These are phyloP conservation scores for Penicillium manginii DNA, from an alignment of 495 filamentous ascomycete genomes.

Conservation along the genomic window DNA sequence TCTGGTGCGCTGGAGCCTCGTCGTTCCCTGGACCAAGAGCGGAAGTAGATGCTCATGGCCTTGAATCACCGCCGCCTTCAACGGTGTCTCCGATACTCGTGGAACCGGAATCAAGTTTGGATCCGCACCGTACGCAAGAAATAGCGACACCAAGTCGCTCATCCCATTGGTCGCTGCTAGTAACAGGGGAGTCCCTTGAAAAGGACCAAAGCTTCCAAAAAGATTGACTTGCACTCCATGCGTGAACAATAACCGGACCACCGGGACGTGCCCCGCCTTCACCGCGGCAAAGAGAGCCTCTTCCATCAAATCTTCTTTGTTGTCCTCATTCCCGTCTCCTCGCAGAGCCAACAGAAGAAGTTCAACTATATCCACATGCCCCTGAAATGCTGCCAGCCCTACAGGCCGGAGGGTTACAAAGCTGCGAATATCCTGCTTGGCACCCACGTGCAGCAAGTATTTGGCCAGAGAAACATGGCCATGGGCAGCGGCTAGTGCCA, in stretches of 20 bases:
- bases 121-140: background rate
- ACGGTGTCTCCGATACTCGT: background rate
- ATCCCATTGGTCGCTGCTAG: background rate
- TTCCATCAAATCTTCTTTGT: background rate
- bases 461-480: background rate
- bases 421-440: background rate
- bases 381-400: background rate
- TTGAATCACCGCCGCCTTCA: background rate
- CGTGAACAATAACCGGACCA: background rate
- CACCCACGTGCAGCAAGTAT: background rate
- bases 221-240: background rate
- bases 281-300: background rate
- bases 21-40: background rate
- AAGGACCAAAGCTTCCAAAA: background rate
- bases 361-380: background rate
- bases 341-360: background rate
- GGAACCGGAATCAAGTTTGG: background rate
- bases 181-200: background rate
- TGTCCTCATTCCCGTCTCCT: background rate
- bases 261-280: background rate
- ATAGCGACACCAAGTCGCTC: background rate
- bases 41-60: background rate
- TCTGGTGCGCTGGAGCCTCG: background rate
- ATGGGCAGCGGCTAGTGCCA: background rate
- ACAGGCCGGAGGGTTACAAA: background rate